Evolutionary conservation across 1,139 yeast genomes (phyloP).

Genomic region (Geotrichum klebahnii): DNA sequence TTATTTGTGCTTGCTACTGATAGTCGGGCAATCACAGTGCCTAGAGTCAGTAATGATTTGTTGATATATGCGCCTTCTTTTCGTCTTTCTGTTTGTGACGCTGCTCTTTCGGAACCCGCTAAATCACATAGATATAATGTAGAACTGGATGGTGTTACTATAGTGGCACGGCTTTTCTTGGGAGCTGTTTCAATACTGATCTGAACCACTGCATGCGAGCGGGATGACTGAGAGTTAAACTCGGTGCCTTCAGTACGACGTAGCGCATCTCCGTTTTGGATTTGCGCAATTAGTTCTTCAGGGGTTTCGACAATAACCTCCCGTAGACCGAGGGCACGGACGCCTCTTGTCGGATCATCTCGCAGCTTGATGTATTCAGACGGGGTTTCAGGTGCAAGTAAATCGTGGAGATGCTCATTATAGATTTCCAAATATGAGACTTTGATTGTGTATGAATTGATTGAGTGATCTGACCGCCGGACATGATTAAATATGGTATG

Average conservation of each 20-base stretch:
- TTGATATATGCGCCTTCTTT: slow-evolving; percentile 92
- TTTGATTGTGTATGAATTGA: slow-evolving; percentile 46
- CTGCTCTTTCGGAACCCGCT: slow-evolving; percentile 93
- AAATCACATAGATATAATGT: slow-evolving; percentile 84
- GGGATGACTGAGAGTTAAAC: slow-evolving; percentile 72
- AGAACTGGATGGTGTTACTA: slow-evolving; percentile 49
- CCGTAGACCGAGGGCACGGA: slow-evolving; percentile 66
- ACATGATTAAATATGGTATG: slow-evolving; percentile 55
- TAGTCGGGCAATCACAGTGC: slow-evolving; percentile 81
- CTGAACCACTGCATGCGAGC: slow-evolving; percentile 87
- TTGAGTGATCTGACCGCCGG: slow-evolving; percentile 30
- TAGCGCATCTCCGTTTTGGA: slow-evolving; percentile 64
- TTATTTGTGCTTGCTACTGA: slow-evolving; percentile 28
- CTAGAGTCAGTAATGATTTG: slow-evolving; percentile 79
- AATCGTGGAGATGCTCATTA: slow-evolving; percentile 78
- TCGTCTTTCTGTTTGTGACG: slow-evolving; percentile 72
- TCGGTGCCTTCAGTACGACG: slow-evolving; percentile 87
- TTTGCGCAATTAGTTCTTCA: slow-evolving; percentile 56
- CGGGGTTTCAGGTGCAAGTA: slow-evolving; percentile 41
- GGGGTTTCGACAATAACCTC: slow-evolving; percentile 56
- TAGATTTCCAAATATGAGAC: slow-evolving; percentile 84
- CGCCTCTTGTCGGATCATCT: slow-evolving; percentile 70
- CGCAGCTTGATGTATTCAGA: slow-evolving; percentile 60
- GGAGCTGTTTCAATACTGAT: slow-evolving; percentile 47
- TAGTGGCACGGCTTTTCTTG: slow-evolving; percentile 48